A percentile compares a stretch with the other conserved stretches of the same genome.
phyloP scores from a whole-genome alignment of 2,329 filamentous ascomycete species.

The Xylaria digitata region DNA sequence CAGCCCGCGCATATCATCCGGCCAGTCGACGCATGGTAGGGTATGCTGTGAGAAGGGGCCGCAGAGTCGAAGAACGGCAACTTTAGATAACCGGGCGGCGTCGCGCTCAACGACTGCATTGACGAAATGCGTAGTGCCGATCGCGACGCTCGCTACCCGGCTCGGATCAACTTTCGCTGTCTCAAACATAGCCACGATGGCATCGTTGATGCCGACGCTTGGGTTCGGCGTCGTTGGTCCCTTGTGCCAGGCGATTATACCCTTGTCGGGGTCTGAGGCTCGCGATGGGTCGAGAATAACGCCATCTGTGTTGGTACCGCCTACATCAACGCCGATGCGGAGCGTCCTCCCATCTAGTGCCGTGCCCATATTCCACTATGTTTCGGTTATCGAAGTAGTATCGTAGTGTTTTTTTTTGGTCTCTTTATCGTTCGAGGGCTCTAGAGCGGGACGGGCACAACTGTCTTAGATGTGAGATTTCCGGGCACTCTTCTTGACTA shows the following conservation, averaged over 20 bases:
- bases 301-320: conserved; percentile 65
- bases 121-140: conserved; percentile 69
- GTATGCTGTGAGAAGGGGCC: conserved; percentile 64
- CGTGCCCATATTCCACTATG: conserved; percentile 35
- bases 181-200: conserved; percentile 58
- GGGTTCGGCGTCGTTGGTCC: conserved; percentile 61
- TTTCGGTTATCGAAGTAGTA: neutral
- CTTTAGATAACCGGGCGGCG: conserved; percentile 57
- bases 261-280: conserved; percentile 52
- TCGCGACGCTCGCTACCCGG: conserved; percentile 61
- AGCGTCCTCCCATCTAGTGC: conserved; percentile 36
- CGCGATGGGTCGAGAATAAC: conserved; percentile 60
- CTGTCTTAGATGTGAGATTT: conserved; percentile 12
- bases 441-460: neutral
- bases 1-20: conserved; percentile 59
- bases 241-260: conserved; percentile 63
- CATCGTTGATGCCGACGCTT: conserved; percentile 59
- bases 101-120: conserved; percentile 69
- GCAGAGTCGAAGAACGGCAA: conserved; percentile 66
- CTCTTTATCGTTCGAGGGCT: neutral
- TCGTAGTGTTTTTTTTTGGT: neutral
- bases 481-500: neutral
- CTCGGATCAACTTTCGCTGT: conserved; percentile 45
- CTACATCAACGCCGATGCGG: conserved; percentile 50
- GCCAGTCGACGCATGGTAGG: conserved; percentile 66